Evolutionary conservation across 169 alveolate species (phyloP).

Genomic region (Eimeria sp.): DNA sequence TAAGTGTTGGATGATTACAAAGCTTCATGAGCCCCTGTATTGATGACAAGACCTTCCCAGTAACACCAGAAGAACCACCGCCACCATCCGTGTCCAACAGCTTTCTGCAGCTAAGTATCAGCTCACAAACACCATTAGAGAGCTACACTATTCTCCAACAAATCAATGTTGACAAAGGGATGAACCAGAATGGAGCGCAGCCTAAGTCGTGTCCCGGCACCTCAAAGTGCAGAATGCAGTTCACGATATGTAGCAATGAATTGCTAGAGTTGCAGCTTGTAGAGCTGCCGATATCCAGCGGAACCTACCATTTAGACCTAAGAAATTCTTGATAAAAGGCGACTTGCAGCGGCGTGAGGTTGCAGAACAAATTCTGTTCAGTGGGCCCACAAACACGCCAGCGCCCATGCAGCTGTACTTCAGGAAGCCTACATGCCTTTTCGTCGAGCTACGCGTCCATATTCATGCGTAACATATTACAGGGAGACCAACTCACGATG

Average conservation of each 20-base stretch:
- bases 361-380: slow-evolving; percentile 91
- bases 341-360: slow-evolving; percentile 92
- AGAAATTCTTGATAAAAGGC: slow-evolving; percentile 89
- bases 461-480: not conserved
- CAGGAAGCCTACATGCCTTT: not conserved
- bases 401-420: not conserved
- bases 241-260: not conserved
- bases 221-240: not conserved
- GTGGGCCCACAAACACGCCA: slow-evolving; percentile 4
- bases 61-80: slow-evolving; percentile 81
- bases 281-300: not conserved
- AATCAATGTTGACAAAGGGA: not conserved
- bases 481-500: slow-evolving; percentile 75
- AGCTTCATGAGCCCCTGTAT: slow-evolving; percentile 92
- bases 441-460: not conserved
- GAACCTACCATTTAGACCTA: slow-evolving; percentile 79
- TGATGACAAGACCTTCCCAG: slow-evolving; percentile 89
- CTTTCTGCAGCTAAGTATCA: slow-evolving; percentile 87
- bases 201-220: not conserved
- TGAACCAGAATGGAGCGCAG: not conserved
- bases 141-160: slow-evolving; percentile 77
- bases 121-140: slow-evolving; percentile 52
- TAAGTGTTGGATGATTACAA: slow-evolving; percentile 93
- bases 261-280: too few relatives aligned
- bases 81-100: slow-evolving; percentile 84